Base-by-base conservation (phyloP, 805 yeast genomes). In the Barnettozyma populi region DNA sequence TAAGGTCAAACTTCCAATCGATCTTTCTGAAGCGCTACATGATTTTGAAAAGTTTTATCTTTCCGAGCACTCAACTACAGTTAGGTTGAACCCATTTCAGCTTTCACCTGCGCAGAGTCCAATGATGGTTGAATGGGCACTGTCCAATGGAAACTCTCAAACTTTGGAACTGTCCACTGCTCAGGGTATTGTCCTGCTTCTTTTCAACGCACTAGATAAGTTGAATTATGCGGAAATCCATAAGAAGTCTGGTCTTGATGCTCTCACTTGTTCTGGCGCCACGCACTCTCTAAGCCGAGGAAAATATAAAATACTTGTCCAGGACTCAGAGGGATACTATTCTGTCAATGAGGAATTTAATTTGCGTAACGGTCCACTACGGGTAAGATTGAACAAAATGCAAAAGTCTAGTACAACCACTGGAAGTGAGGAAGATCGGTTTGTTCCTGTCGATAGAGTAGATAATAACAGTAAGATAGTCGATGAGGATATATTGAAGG, bases 211-310 rank as follows among this genome's bases (percentile, higher is more conserved):
- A 1, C 8, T 29, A 10, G 55, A 51, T 1, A 20, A 44, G 4
- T 20, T 57, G 20, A 40, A 56, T 2, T 56, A 45, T 35, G 47
- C 47, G 7, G 49, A 57, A 13, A 44, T 56, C 2, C 52, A 46
- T 29, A 11, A 9, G n/a, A 18, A 20, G 7, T 46, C 56, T 3
- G 47, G 42, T 6, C 40, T 60, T 40, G 57, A 55, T n/a, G 41
- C 54, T 2, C 46, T 27, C 27, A 45, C 45, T 4, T 35, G 59
- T 3, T 48, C 55, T 3, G 45, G 59, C 37, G 49, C 51, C 0
- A 36, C 59, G n/a, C 52, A 57, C 41, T 61, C 65, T 0, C 45
- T 61, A n/a, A 52, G 56, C 2, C 49, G 44, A 11, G 59, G 59
- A 6, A 57, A 50, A 43, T 50, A 52, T 37, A 55, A 53, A 25